These are phyloP conservation scores for Plasmodium knowlesi DNA, from an alignment of 169 alveolate genomes.

Conservation along the genomic window DNA sequence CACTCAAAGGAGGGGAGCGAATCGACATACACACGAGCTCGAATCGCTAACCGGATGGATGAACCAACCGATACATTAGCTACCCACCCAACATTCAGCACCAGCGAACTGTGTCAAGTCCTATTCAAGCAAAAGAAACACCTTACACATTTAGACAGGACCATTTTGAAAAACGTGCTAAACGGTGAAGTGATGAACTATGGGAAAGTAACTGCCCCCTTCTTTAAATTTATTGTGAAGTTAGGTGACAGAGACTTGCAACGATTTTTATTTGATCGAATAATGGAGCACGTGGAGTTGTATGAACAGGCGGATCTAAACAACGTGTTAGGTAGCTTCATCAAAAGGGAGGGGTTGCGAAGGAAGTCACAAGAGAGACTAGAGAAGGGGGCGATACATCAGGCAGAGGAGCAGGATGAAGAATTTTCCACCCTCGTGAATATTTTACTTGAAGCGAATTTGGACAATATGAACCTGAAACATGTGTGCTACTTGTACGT, in stretches of 20 bases:
- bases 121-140: constrained; percentile 38
- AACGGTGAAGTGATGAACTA: constrained; percentile 1
- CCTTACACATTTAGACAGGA: constrained; percentile 27
- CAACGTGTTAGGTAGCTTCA: neutral
- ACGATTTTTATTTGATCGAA: constrained; percentile 9
- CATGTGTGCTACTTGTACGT: constrained; percentile 29
- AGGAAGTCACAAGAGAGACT: neutral
- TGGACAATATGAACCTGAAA: constrained; percentile 34
- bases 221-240: constrained; percentile 4
- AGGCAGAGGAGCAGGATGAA: neutral
- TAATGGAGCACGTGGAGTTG: constrained; percentile 16
- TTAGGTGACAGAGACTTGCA: constrained; percentile 21
- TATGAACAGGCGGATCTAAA: constrained; percentile 26
- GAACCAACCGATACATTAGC: neutral
- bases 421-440: neutral
- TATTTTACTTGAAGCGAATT: constrained; percentile 6
- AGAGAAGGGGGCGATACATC: neutral
- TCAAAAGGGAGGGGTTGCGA: neutral
- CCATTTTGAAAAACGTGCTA: constrained; percentile 11
- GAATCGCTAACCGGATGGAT: neutral
- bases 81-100: neutral
- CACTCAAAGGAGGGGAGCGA: neutral
- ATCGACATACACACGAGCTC: no score
- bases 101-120: constrained; percentile 4
- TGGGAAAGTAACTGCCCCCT: constrained; percentile 2